phyloP scores from a whole-genome alignment of 148 eudicot species.

The Tetragonia tetragonoides region DNA sequence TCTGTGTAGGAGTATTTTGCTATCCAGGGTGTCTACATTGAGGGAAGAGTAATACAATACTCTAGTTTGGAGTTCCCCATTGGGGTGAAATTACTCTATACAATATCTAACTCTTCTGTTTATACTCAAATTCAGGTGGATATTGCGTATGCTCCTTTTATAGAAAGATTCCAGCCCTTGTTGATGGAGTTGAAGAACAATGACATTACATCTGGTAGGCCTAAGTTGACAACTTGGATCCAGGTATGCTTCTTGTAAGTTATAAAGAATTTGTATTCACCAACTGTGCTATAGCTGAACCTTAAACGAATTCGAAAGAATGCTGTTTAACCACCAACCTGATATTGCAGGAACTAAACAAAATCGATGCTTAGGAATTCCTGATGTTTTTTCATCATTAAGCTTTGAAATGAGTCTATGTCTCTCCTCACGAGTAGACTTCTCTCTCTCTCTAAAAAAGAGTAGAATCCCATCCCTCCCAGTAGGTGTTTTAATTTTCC shows the following conservation, averaged over 20 bases:
- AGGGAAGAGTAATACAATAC: neutral
- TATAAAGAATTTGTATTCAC: neutral
- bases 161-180: constrained; percentile 44
- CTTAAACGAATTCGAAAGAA: neutral
- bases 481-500: too few relatives aligned
- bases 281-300: neutral
- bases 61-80: neutral
- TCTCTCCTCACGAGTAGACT: too few relatives aligned
- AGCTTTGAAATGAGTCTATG: too few relatives aligned
- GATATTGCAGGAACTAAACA: constrained; percentile 54
- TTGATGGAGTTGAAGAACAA: constrained; percentile 38
- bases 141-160: constrained; percentile 48
- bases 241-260: neutral
- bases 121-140: constrained; percentile 33
- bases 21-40: neutral
- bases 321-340: neutral
- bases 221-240: constrained; percentile 44
- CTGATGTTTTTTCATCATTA: too few relatives aligned
- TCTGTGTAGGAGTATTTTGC: neutral
- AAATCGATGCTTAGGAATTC: constrained; percentile 34
- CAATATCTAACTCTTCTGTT: too few relatives aligned
- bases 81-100: neutral
- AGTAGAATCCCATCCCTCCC: too few relatives aligned
- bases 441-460: too few relatives aligned
- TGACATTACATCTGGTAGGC: constrained; percentile 44